These are phyloP conservation scores for Udeniomyces megalosporus DNA, from an alignment of 768 basidiomycete genomes.

Conservation along the genomic window DNA sequence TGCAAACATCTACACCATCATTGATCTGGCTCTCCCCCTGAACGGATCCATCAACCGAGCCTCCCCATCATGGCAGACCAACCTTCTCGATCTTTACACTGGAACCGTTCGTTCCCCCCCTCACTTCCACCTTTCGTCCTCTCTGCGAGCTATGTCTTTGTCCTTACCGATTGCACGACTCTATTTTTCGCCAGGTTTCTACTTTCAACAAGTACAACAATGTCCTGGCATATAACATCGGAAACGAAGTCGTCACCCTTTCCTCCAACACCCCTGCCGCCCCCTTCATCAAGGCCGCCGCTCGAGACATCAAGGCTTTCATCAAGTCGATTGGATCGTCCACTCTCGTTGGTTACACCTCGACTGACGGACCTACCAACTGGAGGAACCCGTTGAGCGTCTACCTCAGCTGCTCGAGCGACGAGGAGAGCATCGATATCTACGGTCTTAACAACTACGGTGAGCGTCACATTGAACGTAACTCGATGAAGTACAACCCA, in stretches of 20 bases:
- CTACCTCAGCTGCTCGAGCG: constrained; percentile 65
- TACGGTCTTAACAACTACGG: constrained; percentile 59
- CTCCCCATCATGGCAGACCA: constrained; percentile 62
- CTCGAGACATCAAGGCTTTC: constrained; percentile 52
- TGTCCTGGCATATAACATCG: constrained; percentile 73
- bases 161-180: neutral
- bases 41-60: constrained; percentile 60
- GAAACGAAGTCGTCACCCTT: constrained; percentile 60
- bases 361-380: constrained; percentile 52
- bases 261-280: constrained; percentile 42
- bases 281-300: constrained; percentile 72
- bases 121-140: neutral
- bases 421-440: constrained; percentile 54
- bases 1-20: constrained; percentile 34
- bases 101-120: constrained; percentile 51
- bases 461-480: too few relatives aligned
- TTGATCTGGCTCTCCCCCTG: constrained; percentile 69
- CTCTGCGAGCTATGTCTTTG: neutral
- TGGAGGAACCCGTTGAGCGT: constrained; percentile 54
- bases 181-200: too few relatives aligned
- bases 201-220: constrained; percentile 54
- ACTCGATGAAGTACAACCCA: too few relatives aligned
- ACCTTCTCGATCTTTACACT: constrained; percentile 60
- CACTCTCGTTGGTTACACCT: constrained; percentile 67
- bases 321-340: constrained; percentile 48